Conservation (phyloP, 2,329 filamentous ascomycete species). For the Teratosphaeria destructans region DNA sequence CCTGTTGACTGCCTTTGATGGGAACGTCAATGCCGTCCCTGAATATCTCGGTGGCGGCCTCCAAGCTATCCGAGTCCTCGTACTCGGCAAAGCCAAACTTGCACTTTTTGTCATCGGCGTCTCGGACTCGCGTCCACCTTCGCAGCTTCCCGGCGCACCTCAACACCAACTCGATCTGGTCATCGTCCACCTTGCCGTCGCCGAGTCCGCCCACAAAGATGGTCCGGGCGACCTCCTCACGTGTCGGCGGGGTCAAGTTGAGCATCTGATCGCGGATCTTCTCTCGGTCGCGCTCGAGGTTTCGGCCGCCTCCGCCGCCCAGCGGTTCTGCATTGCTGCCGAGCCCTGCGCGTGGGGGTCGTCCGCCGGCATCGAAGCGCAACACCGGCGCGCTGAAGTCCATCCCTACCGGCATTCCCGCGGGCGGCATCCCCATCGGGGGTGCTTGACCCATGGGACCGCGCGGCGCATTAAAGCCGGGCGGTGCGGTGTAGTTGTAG, state of each 20-base stretch:
- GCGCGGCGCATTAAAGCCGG: slow-evolving; percentile 65
- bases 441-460: slow-evolving; percentile 59
- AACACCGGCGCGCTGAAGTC: slow-evolving; percentile 98
- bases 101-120: slow-evolving; percentile 70
- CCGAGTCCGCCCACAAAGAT: slow-evolving; percentile 84
- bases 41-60: slow-evolving; percentile 74
- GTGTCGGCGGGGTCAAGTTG: slow-evolving; percentile 63
- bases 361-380: slow-evolving; percentile 49
- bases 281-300: slow-evolving; percentile 43
- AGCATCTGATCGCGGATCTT: slow-evolving; percentile 22
- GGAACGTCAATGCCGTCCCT: slow-evolving; percentile 67
- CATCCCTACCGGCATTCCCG: slow-evolving; percentile 86
- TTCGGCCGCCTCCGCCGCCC: slow-evolving; percentile 34
- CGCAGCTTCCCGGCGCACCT: slow-evolving; percentile 62
- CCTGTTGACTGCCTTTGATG: slow-evolving; percentile 42
- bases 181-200: slow-evolving; percentile 64
- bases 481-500: slow-evolving; percentile 27
- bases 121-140: slow-evolving; percentile 71
- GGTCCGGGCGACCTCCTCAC: slow-evolving; percentile 83
- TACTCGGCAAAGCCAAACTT: slow-evolving; percentile 94
- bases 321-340: slow-evolving; percentile 30
- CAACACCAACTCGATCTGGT: slow-evolving; percentile 68
- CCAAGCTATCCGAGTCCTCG: slow-evolving; percentile 80
- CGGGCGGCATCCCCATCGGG: slow-evolving; percentile 56
- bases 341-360: slow-evolving; percentile 10